Evolutionary conservation across 108 stramenopile species (phyloP).

Genomic region (Pseudonitzschia pungens): DNA sequence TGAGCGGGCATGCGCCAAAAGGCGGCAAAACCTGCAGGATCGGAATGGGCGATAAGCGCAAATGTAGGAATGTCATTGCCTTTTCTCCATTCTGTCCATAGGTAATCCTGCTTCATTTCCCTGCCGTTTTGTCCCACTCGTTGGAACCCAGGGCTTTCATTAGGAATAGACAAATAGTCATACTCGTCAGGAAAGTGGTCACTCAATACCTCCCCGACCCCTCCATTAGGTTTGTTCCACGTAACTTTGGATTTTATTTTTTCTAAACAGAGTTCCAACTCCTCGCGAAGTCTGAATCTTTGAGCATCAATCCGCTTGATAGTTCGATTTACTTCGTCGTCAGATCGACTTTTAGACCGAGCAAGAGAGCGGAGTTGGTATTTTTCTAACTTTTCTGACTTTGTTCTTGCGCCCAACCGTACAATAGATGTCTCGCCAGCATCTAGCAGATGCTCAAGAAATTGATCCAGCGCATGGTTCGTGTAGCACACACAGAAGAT

Average conservation of each 20-base stretch:
- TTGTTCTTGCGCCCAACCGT: conserved; percentile 68
- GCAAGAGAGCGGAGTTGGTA: conserved; percentile 38
- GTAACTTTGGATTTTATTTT: conserved; percentile 20
- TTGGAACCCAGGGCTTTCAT: conserved; percentile 31
- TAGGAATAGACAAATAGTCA: conserved; percentile 23
- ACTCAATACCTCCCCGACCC: conserved; percentile 8
- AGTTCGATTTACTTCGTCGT: conserved; percentile 16
- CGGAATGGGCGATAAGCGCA: conserved; percentile 4
- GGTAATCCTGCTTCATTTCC: conserved; percentile 22
- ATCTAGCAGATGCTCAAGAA: conserved; percentile 64
- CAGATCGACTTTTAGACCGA: conserved; percentile 12
- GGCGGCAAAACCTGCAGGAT: not conserved
- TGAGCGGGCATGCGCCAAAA: not conserved
- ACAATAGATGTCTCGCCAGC: conserved; percentile 49
- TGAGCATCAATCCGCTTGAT: conserved; percentile 43
- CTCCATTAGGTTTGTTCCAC: conserved; percentile 36
- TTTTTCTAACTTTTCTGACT: conserved; percentile 40
- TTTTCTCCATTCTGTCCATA: conserved; percentile 39
- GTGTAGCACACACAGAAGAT: conserved; percentile 71
- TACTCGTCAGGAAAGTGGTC: conserved; percentile 14
- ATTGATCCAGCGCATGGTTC: conserved; percentile 85
- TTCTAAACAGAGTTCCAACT: conserved; percentile 27
- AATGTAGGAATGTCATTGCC: conserved; percentile 38
- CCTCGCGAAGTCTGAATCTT: conserved; percentile 24
- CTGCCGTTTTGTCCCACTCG: conserved; percentile 31